Evolutionary conservation across 495 filamentous ascomycete genomes (phyloP), one percentile per base, ranked within the genome.

Genomic region (Podospora bellae-mahoneyi): DNA sequence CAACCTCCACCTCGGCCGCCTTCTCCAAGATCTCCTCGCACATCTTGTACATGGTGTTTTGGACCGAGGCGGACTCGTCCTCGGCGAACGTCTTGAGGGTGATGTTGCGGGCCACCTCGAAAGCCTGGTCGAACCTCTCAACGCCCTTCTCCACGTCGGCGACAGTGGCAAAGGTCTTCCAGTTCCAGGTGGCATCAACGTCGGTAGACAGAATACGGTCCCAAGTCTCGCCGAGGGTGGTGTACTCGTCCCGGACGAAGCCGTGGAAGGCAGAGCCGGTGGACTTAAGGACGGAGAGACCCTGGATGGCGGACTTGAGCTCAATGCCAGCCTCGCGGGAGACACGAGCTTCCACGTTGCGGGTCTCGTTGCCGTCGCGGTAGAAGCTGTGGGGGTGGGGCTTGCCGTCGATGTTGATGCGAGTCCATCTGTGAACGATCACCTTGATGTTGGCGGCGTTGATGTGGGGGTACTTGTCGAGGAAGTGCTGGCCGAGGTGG

Each of bases 1-100:
- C 91, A 15, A 85, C 81, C 56, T 91, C 87, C 10, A 92, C 85
- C 77, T 88, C 81, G 32, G 92, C 87, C 65, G 85, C 92, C 28
- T 82, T 86, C 19, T 84, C 91, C 70, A 99, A 82, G 71, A 99
- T 97, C 81, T 90, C 84, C 77, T 94, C 89, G 67, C 86, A 87
- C 95, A 99, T 99, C 84, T 96, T 94, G 81, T 96, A 98, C 95
- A 99, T 97, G 66, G 94, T 97, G 70, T 89, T 89, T 84, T 99
- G 95, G 19, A 99, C 95, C 74, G 91, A 94, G 60, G 95, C 90
- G 72, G 91, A 95, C 77, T 91, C 85, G 71, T 98, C 94, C 73
- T 87, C 87, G n/a, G 95, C 94, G 75, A 99, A 99, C 0, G 88
- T 92, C 84, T 91, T 91, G 73, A 97, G 83, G 23, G 94, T 96